Base-by-base conservation (phyloP, 352 stramenopile species). In the Pythium apleroticum region DNA sequence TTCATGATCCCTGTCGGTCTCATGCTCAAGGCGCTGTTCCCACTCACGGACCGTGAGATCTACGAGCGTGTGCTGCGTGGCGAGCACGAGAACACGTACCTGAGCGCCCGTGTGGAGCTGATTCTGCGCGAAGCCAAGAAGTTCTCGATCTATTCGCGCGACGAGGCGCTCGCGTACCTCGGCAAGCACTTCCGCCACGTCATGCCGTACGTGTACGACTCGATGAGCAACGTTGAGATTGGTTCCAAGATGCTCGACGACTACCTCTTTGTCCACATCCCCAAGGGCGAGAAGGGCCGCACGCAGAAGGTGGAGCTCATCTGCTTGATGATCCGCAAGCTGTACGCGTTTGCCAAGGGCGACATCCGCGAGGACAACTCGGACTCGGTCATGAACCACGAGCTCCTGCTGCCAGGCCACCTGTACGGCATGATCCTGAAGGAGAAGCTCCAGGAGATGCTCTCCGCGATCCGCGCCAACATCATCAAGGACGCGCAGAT, bases 361-460 rank as follows among this genome's bases (percentile, higher is more conserved):
- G 81, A 97, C 41, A 89, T 97, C 59, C 86, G 87, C 6, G 94
- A 98, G 59, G 98, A 99, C 76, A 99, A 99, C 71, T 86, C 97
- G 12, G 98, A 99, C 82, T 97, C 93, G 6, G 84, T 99, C 43
- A 98, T 98, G 83, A 99, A 99, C 80, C 98, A 99, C 76, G 93
- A 98, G 60, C 74, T 99, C 30, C 66, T 99, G 35, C 76, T 99
- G 15, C 97, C 97, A 17, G 97, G 97, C 14, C 97, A 99, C 72
- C 69, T 99, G 25, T 96, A 97, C 70, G 62, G 93, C 30, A 96
- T 97, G 69, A 98, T 99, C 66, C 69, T 99, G 19, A 99, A 99
- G 76, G 98, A 99, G 78, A 99, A 99, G 71, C 88, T 99, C 31
- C 88, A 98, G 59, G 96, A 99, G 66, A 93, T 90, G 58, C 75